phyloP scores from a whole-genome alignment of 2,329 filamentous ascomycete species.

The Gaeumannomyces tritici region DNA sequence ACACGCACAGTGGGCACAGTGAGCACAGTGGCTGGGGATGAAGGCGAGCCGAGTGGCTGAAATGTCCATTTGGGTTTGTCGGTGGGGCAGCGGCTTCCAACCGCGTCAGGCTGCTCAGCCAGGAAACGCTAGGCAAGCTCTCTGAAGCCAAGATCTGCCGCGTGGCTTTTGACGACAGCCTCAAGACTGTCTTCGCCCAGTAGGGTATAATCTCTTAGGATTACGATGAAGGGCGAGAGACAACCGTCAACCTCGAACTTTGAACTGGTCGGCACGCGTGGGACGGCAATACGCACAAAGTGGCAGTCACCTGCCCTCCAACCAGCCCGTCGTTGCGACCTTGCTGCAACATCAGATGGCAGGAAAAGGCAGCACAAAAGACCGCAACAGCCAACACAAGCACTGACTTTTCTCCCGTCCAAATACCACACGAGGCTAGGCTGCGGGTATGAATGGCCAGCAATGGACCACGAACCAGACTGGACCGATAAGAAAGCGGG shows the following conservation, averaged over 20 bases:
- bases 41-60: too few species aligned
- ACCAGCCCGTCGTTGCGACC: background rate
- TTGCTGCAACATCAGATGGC: background rate
- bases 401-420: background rate
- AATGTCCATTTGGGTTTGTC: too few species aligned
- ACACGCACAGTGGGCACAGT: background rate
- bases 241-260: background rate
- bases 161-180: background rate
- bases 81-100: too few species aligned
- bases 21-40: background rate
- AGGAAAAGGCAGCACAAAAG: background rate
- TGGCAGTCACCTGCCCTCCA: background rate
- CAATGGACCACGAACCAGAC: background rate
- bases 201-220: too few species aligned
- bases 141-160: background rate
- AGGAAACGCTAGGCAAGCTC: too few species aligned
- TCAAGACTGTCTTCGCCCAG: background rate
- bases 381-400: background rate
- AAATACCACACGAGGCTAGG: background rate
- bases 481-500: background rate
- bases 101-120: too few species aligned
- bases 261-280: background rate
- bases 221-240: too few species aligned
- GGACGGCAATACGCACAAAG: background rate
- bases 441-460: background rate